Evolutionary conservation across 371 early-diverging fungal species (phyloP).

Genomic region (Blakeslea trispora): DNA sequence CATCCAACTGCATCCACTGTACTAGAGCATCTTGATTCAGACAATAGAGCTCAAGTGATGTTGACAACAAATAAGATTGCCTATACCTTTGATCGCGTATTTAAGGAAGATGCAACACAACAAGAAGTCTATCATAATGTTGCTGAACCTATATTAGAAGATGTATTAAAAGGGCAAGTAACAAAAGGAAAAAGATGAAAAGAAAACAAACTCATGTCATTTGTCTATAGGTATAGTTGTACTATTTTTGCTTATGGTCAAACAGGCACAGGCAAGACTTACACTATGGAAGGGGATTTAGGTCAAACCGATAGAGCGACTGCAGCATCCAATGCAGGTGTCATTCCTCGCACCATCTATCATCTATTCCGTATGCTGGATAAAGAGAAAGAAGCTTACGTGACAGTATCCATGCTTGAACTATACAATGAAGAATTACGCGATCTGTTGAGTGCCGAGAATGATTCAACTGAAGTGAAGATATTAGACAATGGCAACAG

Average conservation of each 20-base stretch:
- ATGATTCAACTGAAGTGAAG: constrained; percentile 43
- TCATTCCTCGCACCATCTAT: constrained; percentile 88
- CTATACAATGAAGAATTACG: constrained; percentile 98
- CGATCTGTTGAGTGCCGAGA: constrained; percentile 75
- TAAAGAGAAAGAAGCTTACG: constrained; percentile 65
- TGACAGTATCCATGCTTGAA: constrained; percentile 90
- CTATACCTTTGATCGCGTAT: constrained; percentile 92
- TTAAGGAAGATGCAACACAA: constrained; percentile 85
- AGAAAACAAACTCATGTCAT: constrained; percentile 22
- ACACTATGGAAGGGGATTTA: constrained; percentile 87
- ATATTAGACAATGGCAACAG: constrained; percentile 72
- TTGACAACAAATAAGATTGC: constrained; percentile 57
- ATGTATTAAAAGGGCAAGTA: constrained; percentile 55
- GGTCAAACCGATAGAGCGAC: constrained; percentile 36
- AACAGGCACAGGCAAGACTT: constrained; percentile 93
- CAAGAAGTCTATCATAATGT: constrained; percentile 81
- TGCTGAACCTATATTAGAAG: constrained; percentile 81
- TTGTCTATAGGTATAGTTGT: constrained; percentile 79
- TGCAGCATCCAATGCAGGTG: constrained; percentile 60
- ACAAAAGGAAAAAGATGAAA: constrained; percentile 34
- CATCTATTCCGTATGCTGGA: constrained; percentile 79
- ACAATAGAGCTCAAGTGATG: constrained; percentile 18
- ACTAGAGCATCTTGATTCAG: constrained; percentile 14
- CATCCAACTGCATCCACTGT: neutral
- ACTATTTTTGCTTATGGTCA: constrained; percentile 97